phyloP scores from a whole-genome alignment of 73 alveolate species.

The Loxodes magnus region DNA sequence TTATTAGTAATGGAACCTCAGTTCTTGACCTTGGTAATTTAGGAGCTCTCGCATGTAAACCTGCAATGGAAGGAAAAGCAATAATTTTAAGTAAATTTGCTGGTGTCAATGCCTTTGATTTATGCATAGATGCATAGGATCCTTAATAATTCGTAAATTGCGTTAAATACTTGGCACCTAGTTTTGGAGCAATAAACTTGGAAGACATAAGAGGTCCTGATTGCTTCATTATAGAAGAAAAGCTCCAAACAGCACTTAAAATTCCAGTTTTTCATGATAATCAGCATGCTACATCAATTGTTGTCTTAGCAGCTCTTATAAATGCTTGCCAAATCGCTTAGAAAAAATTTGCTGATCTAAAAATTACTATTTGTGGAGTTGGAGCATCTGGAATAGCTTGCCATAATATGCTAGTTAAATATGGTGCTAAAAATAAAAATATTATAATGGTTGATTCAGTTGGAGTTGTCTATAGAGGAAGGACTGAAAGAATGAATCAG shows the following conservation, averaged over 20 bases:
- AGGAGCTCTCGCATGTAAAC: slow-evolving; percentile 31
- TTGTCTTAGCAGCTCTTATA: too few species aligned
- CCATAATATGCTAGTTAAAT: slow-evolving; percentile 18
- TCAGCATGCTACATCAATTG: slow-evolving; percentile 54
- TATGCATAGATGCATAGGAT: too few species aligned
- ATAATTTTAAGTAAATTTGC: too few species aligned
- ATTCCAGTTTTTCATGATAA: slow-evolving; percentile 55
- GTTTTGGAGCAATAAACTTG: slow-evolving; percentile 45
- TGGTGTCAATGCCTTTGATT: slow-evolving; percentile 27
- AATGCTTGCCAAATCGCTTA: slow-evolving; percentile 28
- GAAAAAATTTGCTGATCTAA: slow-evolving; percentile 24
- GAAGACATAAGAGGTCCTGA: slow-evolving; percentile 62
- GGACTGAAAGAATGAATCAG: slow-evolving; percentile 51
- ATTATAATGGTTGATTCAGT: slow-evolving; percentile 36
- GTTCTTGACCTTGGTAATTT: too few species aligned
- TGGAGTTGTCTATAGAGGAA: slow-evolving; percentile 56
- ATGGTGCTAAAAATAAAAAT: slow-evolving; percentile 31
- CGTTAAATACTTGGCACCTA: slow-evolving; percentile 29
- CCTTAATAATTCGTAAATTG: slow-evolving; percentile 29
- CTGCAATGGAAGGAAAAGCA: too few species aligned
- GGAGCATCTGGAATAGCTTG: slow-evolving; percentile 76
- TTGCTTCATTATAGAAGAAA: slow-evolving; percentile 31
- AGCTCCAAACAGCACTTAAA: slow-evolving; percentile 23
- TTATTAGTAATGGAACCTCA: slow-evolving; percentile 42
- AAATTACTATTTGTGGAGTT: slow-evolving; percentile 50